phyloP scores from a whole-genome alignment of 352 stramenopile species.

The Blastocystis sp. region DNA sequence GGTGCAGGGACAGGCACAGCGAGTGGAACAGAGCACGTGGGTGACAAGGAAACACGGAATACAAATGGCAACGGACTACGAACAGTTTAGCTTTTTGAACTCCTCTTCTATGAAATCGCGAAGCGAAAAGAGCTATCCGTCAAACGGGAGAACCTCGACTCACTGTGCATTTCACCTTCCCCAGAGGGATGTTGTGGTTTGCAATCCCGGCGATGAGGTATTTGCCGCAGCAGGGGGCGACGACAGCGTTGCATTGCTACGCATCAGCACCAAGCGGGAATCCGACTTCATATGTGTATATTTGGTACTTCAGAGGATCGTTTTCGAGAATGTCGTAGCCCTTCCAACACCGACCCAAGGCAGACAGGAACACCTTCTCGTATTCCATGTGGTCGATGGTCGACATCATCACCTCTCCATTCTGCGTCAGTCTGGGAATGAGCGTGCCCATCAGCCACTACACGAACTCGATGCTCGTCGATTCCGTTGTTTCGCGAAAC shows the following conservation, averaged over 20 bases:
- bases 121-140: conserved; percentile 53
- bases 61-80: conserved; percentile 1
- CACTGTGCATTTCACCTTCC: conserved; percentile 30
- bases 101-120: conserved; percentile 48
- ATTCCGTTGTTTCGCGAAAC: conserved; percentile 44
- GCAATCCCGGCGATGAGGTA: conserved; percentile 49
- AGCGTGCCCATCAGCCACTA: not conserved
- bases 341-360: conserved; percentile 55
- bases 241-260: conserved; percentile 68
- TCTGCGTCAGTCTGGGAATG: conserved; percentile 13
- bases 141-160: not conserved
- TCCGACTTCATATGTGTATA: conserved; percentile 66
- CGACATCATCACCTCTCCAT: conserved; percentile 63
- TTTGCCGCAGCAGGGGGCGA: conserved; percentile 42
- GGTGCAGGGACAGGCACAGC: no score
- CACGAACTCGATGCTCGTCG: conserved; percentile 38
- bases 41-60: conserved; percentile 11
- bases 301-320: conserved; percentile 61
- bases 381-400: conserved; percentile 61
- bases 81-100: conserved; percentile 52
- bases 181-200: conserved; percentile 50
- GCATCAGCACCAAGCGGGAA: not conserved
- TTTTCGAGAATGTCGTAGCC: conserved; percentile 55
- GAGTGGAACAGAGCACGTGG: not conserved
- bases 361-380: conserved; percentile 56